Conservation (phyloP, 2,329 filamentous ascomycete species). For the Epichloe aotearoae region DNA sequence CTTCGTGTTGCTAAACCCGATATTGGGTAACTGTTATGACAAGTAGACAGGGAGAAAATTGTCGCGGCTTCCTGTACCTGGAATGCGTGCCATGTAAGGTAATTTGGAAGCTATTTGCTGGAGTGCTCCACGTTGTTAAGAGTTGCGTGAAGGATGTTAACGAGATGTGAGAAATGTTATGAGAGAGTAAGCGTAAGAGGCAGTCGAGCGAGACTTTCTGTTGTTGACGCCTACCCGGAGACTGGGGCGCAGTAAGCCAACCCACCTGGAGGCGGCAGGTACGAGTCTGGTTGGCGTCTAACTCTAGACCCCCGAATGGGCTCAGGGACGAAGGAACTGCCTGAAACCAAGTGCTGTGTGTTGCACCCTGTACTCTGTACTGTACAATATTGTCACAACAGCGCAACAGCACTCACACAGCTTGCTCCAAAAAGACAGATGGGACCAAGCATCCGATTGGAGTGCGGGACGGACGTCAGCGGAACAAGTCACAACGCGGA, state of each 20-base stretch:
- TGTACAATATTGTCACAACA: too few species aligned
- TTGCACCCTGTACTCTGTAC: too few species aligned
- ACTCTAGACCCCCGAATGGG: background rate
- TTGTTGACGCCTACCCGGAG: conserved; percentile 2
- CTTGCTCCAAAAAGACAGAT: background rate
- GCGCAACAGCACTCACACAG: background rate
- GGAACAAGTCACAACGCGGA: background rate
- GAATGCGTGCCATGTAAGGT: background rate
- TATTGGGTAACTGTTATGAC: background rate
- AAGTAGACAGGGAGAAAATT: background rate
- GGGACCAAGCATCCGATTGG: conserved; percentile 1
- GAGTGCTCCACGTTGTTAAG: background rate
- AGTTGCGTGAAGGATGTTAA: background rate
- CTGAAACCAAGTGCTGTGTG: background rate
- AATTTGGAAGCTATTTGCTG: background rate
- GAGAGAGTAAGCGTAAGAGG: background rate
- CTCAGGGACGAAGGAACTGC: background rate
- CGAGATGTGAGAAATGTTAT: background rate
- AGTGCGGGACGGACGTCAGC: background rate
- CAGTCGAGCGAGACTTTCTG: background rate
- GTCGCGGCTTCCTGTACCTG: background rate
- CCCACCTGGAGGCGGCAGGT: background rate
- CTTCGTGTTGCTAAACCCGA: conserved; percentile 5
- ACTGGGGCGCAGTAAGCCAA: conserved; percentile 1
- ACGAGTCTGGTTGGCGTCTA: background rate